phyloP scores from a whole-genome alignment of 768 basidiomycete species.

The Tylopilus subfusipes region DNA sequence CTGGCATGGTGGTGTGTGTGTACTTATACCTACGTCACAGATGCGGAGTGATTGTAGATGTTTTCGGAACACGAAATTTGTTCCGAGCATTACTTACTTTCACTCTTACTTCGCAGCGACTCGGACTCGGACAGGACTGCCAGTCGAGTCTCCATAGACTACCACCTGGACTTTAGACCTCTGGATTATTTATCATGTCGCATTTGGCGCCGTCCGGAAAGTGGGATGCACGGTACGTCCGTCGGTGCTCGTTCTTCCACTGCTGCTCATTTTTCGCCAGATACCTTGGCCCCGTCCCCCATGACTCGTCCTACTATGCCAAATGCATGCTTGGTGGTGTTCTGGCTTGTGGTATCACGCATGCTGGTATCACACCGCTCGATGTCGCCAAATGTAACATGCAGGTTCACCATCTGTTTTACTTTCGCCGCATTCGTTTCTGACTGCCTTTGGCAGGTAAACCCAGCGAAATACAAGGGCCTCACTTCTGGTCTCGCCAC shows the following conservation, averaged over 20 bases:
- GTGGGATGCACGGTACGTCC: constrained; percentile 13
- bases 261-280: constrained; percentile 31
- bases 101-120: background rate
- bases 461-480: constrained; percentile 71
- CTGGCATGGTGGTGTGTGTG: too few relatives aligned
- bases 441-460: constrained; percentile 46
- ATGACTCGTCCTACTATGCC: constrained; percentile 67
- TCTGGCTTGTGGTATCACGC: constrained; percentile 86
- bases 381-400: constrained; percentile 92
- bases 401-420: constrained; percentile 38
- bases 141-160: background rate
- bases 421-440: background rate
- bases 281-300: too few relatives aligned
- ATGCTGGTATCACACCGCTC: constrained; percentile 82
- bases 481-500: constrained; percentile 56
- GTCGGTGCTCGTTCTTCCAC: too few relatives aligned
- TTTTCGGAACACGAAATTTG: constrained; percentile 11
- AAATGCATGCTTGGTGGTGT: constrained; percentile 88
- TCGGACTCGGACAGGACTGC: background rate
- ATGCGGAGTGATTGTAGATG: background rate
- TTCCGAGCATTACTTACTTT: background rate
- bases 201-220: constrained; percentile 15
- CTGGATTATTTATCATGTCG: too few relatives aligned
- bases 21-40: too few relatives aligned
- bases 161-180: constrained; percentile 2